Conservation (phyloP, 495 filamentous ascomycete genomes). For the Schizothecium vesticola region DNA sequence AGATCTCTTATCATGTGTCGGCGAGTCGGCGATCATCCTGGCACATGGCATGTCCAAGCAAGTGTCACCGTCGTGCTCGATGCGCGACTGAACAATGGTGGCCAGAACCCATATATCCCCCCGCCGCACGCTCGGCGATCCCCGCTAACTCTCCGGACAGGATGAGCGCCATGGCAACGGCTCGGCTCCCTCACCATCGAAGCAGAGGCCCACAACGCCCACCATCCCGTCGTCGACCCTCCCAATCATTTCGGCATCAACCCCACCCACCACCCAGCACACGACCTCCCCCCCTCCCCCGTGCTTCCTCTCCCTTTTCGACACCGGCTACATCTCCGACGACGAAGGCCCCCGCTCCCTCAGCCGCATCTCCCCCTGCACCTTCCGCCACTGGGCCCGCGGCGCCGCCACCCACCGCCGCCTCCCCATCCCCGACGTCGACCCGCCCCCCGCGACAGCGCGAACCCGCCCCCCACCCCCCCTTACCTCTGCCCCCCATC, state of each 20-base stretch:
- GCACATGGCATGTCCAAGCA: background rate
- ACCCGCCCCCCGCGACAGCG: background rate
- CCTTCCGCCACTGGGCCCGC: background rate
- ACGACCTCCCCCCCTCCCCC: background rate
- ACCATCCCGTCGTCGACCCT: too few species aligned
- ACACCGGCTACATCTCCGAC: background rate
- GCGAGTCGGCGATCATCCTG: background rate
- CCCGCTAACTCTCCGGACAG: background rate
- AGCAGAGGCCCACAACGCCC: background rate
- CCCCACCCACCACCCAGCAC: too few species aligned
- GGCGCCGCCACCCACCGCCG: background rate
- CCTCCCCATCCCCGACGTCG: background rate
- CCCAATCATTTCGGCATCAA: too few species aligned
- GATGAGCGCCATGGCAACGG: background rate
- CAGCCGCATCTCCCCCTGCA: background rate
- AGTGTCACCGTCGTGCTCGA: background rate
- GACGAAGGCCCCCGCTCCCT: background rate
- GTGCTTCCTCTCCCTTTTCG: background rate
- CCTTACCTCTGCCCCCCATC: background rate
- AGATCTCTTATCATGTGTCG: background rate
- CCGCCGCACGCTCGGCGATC: background rate
- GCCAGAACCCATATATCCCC: background rate
- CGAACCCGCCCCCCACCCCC: background rate
- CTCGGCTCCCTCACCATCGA: background rate
- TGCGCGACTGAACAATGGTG: background rate